Evolutionary conservation across 139 green algal genomes (phyloP).

Genomic region (Closterium sp.): DNA sequence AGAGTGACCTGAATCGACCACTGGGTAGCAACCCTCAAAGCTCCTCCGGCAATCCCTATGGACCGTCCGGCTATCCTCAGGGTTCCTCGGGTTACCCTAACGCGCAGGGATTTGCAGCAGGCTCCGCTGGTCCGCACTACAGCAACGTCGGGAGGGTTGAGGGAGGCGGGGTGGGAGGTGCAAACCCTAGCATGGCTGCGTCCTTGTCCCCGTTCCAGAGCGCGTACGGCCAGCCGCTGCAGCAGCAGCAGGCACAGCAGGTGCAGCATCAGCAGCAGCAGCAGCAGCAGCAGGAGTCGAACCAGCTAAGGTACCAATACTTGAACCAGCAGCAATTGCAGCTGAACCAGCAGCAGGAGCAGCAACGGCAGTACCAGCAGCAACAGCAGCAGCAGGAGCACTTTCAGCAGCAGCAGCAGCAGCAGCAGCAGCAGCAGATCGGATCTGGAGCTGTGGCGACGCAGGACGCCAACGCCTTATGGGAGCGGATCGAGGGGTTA

Average conservation of each 20-base stretch:
- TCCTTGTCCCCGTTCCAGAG: background rate
- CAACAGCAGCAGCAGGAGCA: background rate
- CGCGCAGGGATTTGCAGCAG: background rate
- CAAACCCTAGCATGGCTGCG: background rate
- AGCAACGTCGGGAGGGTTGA: background rate
- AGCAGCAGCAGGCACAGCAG: background rate
- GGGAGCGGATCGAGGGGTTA: background rate
- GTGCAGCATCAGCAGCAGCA: background rate
- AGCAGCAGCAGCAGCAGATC: background rate
- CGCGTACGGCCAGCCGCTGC: background rate
- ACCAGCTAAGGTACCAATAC: background rate
- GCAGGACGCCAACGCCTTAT: background rate
- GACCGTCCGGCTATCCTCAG: background rate
- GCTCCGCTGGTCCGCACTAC: background rate
- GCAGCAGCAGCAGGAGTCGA: background rate
- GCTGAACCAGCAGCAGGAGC: background rate
- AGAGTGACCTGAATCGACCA: background rate
- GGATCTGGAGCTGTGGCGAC: background rate
- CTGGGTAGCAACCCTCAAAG: background rate
- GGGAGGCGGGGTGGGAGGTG: background rate
- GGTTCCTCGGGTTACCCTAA: too few species aligned
- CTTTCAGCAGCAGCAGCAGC: background rate
- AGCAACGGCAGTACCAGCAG: background rate
- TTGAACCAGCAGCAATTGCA: background rate
- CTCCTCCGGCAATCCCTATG: background rate